A percentile compares a stretch with the other conserved stretches of the same genome.
Evolutionary conservation across 495 filamentous ascomycete species (phyloP).

Genomic region (Chaetomium cochliodes): DNA sequence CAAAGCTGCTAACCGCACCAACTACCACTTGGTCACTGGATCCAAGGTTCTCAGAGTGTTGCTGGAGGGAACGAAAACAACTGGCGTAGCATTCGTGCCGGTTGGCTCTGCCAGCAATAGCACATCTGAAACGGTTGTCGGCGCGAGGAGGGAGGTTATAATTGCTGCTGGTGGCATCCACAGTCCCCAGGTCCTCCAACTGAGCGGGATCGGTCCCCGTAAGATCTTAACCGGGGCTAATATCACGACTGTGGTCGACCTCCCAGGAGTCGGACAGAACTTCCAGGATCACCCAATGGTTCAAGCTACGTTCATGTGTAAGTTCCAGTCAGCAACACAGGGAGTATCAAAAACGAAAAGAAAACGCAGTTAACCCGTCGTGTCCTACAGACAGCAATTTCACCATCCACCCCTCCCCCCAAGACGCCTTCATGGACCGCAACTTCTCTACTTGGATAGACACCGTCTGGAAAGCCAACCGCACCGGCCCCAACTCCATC

Average conservation of each 20-base stretch:
- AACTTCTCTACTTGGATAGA: slow-evolving; percentile 43
- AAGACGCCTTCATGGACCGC: slow-evolving; percentile 40
- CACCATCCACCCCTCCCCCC: slow-evolving; percentile 32
- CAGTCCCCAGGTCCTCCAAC: slow-evolving; percentile 56
- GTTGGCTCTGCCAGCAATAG: neutral
- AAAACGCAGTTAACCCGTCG: no score
- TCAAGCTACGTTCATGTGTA: slow-evolving; percentile 33
- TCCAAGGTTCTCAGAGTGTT: slow-evolving; percentile 42
- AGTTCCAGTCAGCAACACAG: slow-evolving; percentile 3
- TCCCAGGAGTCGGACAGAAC: slow-evolving; percentile 57
- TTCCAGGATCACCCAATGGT: slow-evolving; percentile 57
- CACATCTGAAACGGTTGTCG: slow-evolving; percentile 31
- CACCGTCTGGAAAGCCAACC: slow-evolving; percentile 38
- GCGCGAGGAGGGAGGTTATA: slow-evolving; percentile 56
- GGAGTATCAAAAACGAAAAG: neutral
- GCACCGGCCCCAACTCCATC: slow-evolving; percentile 47
- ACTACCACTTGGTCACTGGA: slow-evolving; percentile 42
- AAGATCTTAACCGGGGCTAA: slow-evolving; percentile 42
- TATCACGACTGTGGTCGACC: slow-evolving; percentile 47
- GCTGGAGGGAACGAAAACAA: slow-evolving; percentile 39
- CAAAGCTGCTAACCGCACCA: slow-evolving; percentile 33
- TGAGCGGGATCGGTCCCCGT: slow-evolving; percentile 54
- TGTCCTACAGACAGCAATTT: slow-evolving; percentile 36
- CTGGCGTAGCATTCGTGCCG: slow-evolving; percentile 36
- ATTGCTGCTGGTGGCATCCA: slow-evolving; percentile 58